phyloP scores from a whole-genome alignment of 2,329 filamentous ascomycete species.

The Exserohilum turcica region DNA sequence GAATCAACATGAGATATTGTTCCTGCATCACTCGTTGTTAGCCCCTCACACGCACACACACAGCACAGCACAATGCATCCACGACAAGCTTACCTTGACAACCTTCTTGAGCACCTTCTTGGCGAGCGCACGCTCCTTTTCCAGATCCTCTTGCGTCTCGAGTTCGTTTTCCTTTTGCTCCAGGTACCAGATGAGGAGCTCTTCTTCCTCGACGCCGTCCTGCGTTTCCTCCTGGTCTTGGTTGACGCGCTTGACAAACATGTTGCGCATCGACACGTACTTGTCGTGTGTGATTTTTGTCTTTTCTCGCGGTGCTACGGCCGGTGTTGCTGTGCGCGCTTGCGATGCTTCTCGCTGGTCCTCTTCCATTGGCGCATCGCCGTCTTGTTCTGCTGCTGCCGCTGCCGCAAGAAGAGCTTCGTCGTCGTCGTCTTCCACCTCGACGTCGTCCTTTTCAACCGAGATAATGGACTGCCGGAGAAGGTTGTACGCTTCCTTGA shows the following conservation, averaged over 20 bases:
- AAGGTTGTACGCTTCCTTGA: constrained; percentile 88
- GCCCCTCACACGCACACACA: not conserved
- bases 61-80: no score
- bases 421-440: constrained; percentile 83
- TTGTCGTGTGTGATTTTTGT: constrained; percentile 95
- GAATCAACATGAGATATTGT: constrained; percentile 63
- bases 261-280: constrained; percentile 87
- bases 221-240: constrained; percentile 77
- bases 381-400: constrained; percentile 55
- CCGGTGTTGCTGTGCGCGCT: constrained; percentile 46
- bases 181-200: constrained; percentile 85
- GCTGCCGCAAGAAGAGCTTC: constrained; percentile 61
- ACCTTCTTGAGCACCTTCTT: constrained; percentile 91
- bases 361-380: constrained; percentile 39
- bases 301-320: constrained; percentile 57
- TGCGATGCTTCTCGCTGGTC: constrained; percentile 45
- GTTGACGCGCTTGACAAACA: constrained; percentile 80
- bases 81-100: constrained; percentile 89
- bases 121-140: constrained; percentile 73
- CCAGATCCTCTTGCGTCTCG: constrained; percentile 78
- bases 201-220: constrained; percentile 84
- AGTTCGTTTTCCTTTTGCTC: constrained; percentile 88
- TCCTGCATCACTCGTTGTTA: constrained; percentile 53
- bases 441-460: constrained; percentile 96
- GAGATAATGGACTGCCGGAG: constrained; percentile 94